Percentiles rank a stretch among this genome's conserved stretches.
These are phyloP conservation scores for Cladophialophora carrionii DNA, from an alignment of 2,329 filamentous ascomycete genomes.

Conservation along the genomic window DNA sequence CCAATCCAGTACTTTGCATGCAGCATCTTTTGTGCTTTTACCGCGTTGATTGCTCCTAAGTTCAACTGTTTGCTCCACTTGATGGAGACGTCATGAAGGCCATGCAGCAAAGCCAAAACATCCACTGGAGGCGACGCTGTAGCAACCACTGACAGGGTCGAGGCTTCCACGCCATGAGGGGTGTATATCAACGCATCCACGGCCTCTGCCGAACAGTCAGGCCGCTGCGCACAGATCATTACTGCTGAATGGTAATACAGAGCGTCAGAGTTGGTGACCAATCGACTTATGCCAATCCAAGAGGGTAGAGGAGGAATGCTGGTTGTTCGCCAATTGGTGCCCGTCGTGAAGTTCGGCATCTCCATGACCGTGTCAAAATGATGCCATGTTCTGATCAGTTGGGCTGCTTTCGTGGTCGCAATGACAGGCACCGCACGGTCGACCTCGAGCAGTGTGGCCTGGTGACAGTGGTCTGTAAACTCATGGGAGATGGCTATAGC, in stretches of 20 bases:
- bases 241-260: constrained; percentile 67
- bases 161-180: constrained; percentile 62
- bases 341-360: constrained; percentile 51
- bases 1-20: constrained; percentile 65
- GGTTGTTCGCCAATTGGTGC: constrained; percentile 52
- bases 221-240: constrained; percentile 57
- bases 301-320: constrained; percentile 49
- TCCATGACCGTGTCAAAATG: constrained; percentile 62
- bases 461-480: constrained; percentile 71
- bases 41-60: constrained; percentile 64
- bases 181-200: constrained; percentile 65
- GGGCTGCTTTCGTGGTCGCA: constrained; percentile 62
- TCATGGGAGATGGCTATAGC: constrained; percentile 65
- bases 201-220: constrained; percentile 21
- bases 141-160: constrained; percentile 52
- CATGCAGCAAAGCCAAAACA: constrained; percentile 65
- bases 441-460: constrained; percentile 62
- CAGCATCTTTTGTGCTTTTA: constrained; percentile 58
- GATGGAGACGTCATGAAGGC: constrained; percentile 64
- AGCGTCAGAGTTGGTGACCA: constrained; percentile 58
- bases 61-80: constrained; percentile 61
- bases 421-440: constrained; percentile 60
- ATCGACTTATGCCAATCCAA: constrained; percentile 65
- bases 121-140: constrained; percentile 53
- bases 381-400: constrained; percentile 60